These are phyloP conservation scores for Jatropha podagrica DNA, from an alignment of 441 rosid species.

Conservation along the genomic window DNA sequence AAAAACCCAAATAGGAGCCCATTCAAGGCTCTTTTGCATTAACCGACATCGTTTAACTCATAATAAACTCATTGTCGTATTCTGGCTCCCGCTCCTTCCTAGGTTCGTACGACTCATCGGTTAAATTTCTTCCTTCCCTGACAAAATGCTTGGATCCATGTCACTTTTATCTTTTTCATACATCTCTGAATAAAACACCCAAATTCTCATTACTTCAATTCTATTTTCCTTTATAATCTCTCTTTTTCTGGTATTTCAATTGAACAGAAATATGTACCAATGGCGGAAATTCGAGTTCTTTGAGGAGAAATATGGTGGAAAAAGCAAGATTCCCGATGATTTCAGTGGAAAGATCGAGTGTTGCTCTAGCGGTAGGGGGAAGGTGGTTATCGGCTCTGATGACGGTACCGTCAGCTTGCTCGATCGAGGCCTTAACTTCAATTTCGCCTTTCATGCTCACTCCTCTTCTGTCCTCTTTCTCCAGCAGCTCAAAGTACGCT, in stretches of 20 bases:
- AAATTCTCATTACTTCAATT: background rate
- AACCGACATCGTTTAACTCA: conserved; percentile 7
- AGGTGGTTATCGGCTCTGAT: conserved; percentile 81
- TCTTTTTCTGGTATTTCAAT: background rate
- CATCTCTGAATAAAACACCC: background rate
- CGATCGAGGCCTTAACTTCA: conserved; percentile 93
- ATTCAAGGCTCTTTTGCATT: background rate
- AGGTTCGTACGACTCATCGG: background rate
- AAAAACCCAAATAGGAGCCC: background rate
- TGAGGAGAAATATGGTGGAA: conserved; percentile 91
- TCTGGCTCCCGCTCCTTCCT: background rate
- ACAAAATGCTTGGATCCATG: background rate
- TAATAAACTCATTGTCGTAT: background rate
- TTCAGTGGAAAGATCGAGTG: conserved; percentile 63
- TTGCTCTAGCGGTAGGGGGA: conserved; percentile 96
- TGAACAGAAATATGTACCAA: conserved; percentile 53
- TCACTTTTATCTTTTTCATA: background rate
- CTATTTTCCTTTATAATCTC: background rate
- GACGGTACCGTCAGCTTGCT: conserved; percentile 81
- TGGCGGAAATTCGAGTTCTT: conserved; percentile 99
- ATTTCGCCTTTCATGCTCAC: conserved; percentile 80
- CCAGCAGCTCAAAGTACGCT: conserved; percentile 81
- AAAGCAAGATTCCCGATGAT: conserved; percentile 73
- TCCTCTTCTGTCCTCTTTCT: conserved; percentile 80
- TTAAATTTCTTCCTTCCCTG: background rate